A percentile compares a stretch with the other conserved stretches of the same genome.
Evolutionary conservation across 805 yeast species (phyloP).

Genomic region (Pichia eremophila): DNA sequence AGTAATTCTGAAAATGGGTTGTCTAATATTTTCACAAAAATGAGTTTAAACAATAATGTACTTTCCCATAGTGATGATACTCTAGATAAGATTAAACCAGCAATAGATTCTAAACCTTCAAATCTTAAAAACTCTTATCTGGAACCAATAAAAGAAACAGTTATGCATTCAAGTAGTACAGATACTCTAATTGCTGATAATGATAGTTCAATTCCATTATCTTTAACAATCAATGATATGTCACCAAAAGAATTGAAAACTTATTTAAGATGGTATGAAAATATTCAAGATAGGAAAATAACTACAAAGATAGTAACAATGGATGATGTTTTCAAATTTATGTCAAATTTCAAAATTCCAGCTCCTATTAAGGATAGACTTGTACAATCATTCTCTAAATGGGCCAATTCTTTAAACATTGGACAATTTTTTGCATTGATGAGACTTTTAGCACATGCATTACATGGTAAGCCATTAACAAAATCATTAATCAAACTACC

Average conservation of each 20-base stretch:
- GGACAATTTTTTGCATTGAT: slow-evolving; percentile 88
- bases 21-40: neutral
- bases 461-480: slow-evolving; percentile 40
- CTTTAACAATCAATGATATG: slow-evolving; percentile 58
- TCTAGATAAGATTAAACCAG: slow-evolving; percentile 1
- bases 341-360: slow-evolving; percentile 65
- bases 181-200: slow-evolving; percentile 21
- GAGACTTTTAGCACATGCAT: slow-evolving; percentile 66
- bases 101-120: neutral
- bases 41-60: neutral
- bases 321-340: slow-evolving; percentile 69
- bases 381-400: slow-evolving; percentile 45
- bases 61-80: slow-evolving; percentile 10
- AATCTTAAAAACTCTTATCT: neutral
- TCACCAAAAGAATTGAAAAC: slow-evolving; percentile 74
- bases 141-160: neutral
- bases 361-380: slow-evolving; percentile 37
- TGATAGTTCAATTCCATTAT: slow-evolving; percentile 45
- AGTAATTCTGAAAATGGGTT: neutral
- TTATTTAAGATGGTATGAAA: slow-evolving; percentile 89
- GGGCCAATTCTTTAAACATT: slow-evolving; percentile 56
- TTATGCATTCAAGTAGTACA: slow-evolving; percentile 18
- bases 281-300: slow-evolving; percentile 56
- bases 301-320: slow-evolving; percentile 57
- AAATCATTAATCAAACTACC: slow-evolving; percentile 41